Evolutionary conservation across 352 stramenopile species (phyloP), one percentile per base, ranked within the genome.

Genomic region (Pythium periplocum): DNA sequence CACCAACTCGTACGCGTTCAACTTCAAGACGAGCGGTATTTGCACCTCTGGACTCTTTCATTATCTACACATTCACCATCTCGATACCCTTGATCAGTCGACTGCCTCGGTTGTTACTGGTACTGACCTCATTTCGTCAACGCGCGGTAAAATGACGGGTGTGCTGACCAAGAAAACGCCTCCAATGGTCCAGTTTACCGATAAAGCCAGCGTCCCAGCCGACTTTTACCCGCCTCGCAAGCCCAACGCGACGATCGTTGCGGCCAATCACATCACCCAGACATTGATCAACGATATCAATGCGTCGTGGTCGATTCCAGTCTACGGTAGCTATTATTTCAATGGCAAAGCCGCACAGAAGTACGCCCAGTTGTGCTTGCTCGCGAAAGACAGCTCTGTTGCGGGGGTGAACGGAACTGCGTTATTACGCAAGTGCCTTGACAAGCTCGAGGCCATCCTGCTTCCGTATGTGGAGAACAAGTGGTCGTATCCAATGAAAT

Each of bases 11-110:
- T 86, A 88, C 53, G 63, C 64, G 33, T 86, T 79, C 53, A 66
- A 75, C 48, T 87, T 75, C 70, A 64, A 81, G 49, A 85, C 69
- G 26, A 78, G 59, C 33, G 79, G 79, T 7, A 53, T 73, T 51
- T 90, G 79, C 45, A 11, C 38, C n/a, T 42, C 46, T 4, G 76
- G 75, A 1, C 54, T 90, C 49, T 67, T 90, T 11, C 79, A 90
- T 61, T 90, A 83, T 55, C 69, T 68, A 0, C 66, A 78, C 33
- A 55, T 75, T 2, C 79, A 90, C 57, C 79, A 88, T 47, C 48
- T 78, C 7, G 75, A 82, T 41, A 83, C 77, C 6, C 51, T 90
- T 3, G 73, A 87, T 33, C 57, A 55, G 8, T 61, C 64, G 40
- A 82, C 69, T 35, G 71, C 75, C 4, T 50, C 51, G 3, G 64